Evolutionary conservation across 1,284 basidiomycete genomes (phyloP), one percentile per base, ranked within the genome.

Genomic region (Crucibulum cyathiforme): DNA sequence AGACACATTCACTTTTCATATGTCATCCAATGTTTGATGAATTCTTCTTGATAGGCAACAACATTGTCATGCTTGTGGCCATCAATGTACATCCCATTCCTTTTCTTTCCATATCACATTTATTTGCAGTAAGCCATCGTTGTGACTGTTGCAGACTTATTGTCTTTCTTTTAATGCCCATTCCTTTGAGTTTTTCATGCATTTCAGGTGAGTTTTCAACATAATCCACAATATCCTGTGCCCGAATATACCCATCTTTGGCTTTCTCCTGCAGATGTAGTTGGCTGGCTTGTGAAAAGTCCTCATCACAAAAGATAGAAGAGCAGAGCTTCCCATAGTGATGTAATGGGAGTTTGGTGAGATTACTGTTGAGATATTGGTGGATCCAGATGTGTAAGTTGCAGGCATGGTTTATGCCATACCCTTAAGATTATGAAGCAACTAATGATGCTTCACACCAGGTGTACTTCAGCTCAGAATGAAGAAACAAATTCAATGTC

Each of bases 401-500:
- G 9, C 39, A 9, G 9, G 39, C 39, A 41, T 41, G 39, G 9
- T 9, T n/a, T 41, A 41, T n/a, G 9, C 39, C 39, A 41, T 41
- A n/a, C 9, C 39, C 39, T 41, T 41, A n/a, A 9, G 39, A 41
- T 41, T n/a, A 41, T 41, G 39, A 9, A 9, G 39, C n/a, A 41
- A 41, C 39, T 41, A 41, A 41, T 41, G 39, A 41, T 41, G 39
- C 39, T 41, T 41, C 39, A 9, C n/a, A n/a, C 39, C 39, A 41
- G 9, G n/a, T 41, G n/a, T 41, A 41, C 9, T 41, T 41, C n/a
- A 41, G 39, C 9, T n/a, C n/a, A 9, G 39, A n/a, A 41, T 41
- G 9, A n/a, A 41, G 39, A 41, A 9, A 41, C n/a, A 41, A 41
- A 41, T 41, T 41, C 9, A 41, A 60, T 60, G 58, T 53, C 50